Conservation (phyloP, 345 rosid species). For the Citrus glauca region DNA sequence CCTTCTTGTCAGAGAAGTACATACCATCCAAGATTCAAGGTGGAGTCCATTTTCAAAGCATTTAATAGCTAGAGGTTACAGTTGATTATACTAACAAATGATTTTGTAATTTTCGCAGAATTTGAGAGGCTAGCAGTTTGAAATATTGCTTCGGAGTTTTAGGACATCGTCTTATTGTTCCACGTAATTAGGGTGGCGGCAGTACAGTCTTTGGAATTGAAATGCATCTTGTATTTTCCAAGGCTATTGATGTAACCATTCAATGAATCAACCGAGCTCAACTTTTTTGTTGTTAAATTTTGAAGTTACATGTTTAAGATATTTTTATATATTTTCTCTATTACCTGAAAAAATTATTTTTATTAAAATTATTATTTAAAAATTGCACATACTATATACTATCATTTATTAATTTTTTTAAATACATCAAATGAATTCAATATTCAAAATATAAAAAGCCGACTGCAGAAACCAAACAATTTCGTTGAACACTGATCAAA, state of each 20-base stretch:
- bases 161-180: neutral
- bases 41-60: slow-evolving; percentile 10
- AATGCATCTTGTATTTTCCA: neutral
- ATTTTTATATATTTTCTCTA: too few species aligned
- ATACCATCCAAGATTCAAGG: slow-evolving; percentile 69
- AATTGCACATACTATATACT: too few species aligned
- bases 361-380: too few species aligned
- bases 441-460: neutral
- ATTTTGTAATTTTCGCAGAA: neutral
- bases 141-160: neutral
- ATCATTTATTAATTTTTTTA: neutral
- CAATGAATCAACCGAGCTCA: neutral
- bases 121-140: neutral
- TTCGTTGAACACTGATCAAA: neutral
- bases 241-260: neutral
- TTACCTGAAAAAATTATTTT: too few species aligned
- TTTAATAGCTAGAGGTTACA: neutral
- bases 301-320: neutral
- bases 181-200: neutral
- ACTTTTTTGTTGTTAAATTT: neutral
- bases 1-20: slow-evolving; percentile 69
- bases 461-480: neutral
- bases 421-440: neutral
- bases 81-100: neutral
- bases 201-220: neutral